A percentile compares a stretch with the other conserved stretches of the same genome.
Evolutionary conservation across 2,329 filamentous ascomycete genomes (phyloP).

Genomic region (Drechslerella dactyloides): DNA sequence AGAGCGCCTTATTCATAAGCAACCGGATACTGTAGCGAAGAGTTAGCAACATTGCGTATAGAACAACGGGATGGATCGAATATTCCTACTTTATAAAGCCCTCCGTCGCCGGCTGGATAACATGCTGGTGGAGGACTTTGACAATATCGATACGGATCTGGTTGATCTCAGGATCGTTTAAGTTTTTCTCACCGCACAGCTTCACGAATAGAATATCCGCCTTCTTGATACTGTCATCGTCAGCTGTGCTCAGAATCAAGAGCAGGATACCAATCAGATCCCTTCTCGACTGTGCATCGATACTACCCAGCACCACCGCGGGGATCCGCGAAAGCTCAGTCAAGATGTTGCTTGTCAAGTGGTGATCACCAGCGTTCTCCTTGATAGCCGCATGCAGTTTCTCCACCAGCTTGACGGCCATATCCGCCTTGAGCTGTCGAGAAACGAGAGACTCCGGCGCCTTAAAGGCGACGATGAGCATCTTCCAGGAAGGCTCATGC

Average conservation of each 20-base stretch:
- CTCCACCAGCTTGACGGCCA: constrained; percentile 30
- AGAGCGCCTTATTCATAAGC: constrained; percentile 37
- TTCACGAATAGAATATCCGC: constrained; percentile 45
- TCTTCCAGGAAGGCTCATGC: constrained; percentile 45
- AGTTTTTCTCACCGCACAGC: constrained; percentile 41
- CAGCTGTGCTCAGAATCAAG: constrained; percentile 30
- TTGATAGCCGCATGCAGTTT: constrained; percentile 31
- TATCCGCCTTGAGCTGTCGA: constrained; percentile 39
- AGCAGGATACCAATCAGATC: constrained; percentile 38
- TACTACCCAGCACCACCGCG: constrained; percentile 30
- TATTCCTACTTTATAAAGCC: constrained; percentile 36
- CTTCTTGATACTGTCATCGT: constrained; percentile 39
- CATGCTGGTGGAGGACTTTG: constrained; percentile 19
- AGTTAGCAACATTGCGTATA: neutral
- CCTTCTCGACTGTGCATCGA: constrained; percentile 25
- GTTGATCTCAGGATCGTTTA: constrained; percentile 41
- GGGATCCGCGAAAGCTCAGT: constrained; percentile 42
- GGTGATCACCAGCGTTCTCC: constrained; percentile 28
- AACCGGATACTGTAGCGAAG: constrained; percentile 25
- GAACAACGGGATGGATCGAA: no score
- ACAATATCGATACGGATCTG: constrained; percentile 42
- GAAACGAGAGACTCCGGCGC: constrained; percentile 42
- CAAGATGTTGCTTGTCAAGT: constrained; percentile 36
- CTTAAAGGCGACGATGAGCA: constrained; percentile 46
- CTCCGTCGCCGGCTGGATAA: constrained; percentile 8